These are phyloP conservation scores for Lobosporangium transversale DNA, from an alignment of 192 early-diverging fungal species.

Conservation along the genomic window DNA sequence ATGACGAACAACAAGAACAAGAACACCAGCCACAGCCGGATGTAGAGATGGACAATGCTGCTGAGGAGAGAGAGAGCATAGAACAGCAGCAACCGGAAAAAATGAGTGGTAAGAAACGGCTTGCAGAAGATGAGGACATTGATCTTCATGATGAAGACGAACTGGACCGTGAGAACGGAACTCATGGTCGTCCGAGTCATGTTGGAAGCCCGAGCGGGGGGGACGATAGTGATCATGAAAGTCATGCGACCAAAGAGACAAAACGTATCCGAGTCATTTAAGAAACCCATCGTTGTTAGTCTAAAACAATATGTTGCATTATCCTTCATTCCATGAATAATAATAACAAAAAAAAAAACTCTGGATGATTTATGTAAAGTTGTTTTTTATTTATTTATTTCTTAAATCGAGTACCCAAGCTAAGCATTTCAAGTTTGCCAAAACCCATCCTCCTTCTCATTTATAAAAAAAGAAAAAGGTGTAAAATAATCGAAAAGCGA, in stretches of 20 bases:
- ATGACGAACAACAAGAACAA: conserved; percentile 4
- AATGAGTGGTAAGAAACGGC: conserved; percentile 12
- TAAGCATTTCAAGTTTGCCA: too few species aligned
- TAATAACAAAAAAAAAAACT: too few species aligned
- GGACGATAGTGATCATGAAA: not conserved
- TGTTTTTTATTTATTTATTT: too few species aligned
- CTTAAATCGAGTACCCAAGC: too few species aligned
- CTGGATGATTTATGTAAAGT: too few species aligned
- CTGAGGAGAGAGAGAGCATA: not conserved
- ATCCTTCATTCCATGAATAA: too few species aligned
- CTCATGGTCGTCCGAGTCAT: conserved; percentile 4
- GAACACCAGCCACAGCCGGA: not conserved
- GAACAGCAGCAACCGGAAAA: not conserved
- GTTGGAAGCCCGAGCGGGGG: not conserved
- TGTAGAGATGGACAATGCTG: conserved; percentile 3
- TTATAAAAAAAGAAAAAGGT: too few species aligned
- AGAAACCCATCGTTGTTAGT: too few species aligned
- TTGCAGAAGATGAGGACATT: conserved; percentile 13
- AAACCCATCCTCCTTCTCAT: too few species aligned
- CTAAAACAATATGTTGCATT: too few species aligned
- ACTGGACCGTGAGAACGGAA: too few species aligned
- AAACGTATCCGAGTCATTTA: conserved; percentile 40
- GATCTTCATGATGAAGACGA: not conserved
- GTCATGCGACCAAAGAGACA: conserved; percentile 16
- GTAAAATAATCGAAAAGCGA: not conserved